phyloP scores from a whole-genome alignment of 2,329 filamentous ascomycete genomes.

The Aureobasidium sp. region DNA sequence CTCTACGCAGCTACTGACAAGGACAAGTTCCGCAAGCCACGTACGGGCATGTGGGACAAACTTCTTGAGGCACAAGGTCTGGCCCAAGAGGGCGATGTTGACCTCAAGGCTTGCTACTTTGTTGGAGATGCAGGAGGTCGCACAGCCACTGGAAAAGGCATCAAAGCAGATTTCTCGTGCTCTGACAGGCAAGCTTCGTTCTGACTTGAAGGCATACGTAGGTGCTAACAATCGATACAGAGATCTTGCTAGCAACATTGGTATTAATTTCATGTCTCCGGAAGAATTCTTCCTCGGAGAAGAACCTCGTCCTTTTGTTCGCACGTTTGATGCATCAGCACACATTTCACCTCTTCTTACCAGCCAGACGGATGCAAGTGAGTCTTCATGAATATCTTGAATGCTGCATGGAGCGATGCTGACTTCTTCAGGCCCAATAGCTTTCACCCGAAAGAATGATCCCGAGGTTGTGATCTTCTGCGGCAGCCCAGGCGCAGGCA shows the following conservation, averaged over 20 bases:
- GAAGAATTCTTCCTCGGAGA: constrained; percentile 84
- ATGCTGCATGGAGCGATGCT: constrained; percentile 18
- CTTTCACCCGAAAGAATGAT: constrained; percentile 54
- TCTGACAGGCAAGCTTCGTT: constrained; percentile 46
- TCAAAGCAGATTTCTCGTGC: constrained; percentile 51
- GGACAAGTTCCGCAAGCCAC: constrained; percentile 80
- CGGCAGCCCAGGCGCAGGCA: constrained; percentile 82
- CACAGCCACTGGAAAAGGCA: constrained; percentile 35
- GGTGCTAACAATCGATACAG: constrained; percentile 36
- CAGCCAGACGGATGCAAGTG: constrained; percentile 31
- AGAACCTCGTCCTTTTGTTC: constrained; percentile 55
- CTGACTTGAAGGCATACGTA: background rate
- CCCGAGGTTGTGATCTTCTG: constrained; percentile 78
- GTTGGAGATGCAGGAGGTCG: constrained; percentile 73
- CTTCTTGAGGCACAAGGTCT: constrained; percentile 48
- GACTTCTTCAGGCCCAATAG: constrained; percentile 22
- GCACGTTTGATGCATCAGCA: constrained; percentile 63
- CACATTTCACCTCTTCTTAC: constrained; percentile 38
- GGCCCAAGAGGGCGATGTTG: constrained; percentile 47
- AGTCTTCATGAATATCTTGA: constrained; percentile 16
- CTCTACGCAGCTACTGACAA: constrained; percentile 81
- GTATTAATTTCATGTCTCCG: constrained; percentile 73
- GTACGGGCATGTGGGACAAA: constrained; percentile 80
- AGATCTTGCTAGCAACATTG: constrained; percentile 79
- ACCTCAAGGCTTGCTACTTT: constrained; percentile 68